A percentile compares a stretch with the other conserved stretches of the same genome.
Evolutionary conservation across 257 asterid genomes (phyloP).

Genomic region (Haberlea rhodopensis): DNA sequence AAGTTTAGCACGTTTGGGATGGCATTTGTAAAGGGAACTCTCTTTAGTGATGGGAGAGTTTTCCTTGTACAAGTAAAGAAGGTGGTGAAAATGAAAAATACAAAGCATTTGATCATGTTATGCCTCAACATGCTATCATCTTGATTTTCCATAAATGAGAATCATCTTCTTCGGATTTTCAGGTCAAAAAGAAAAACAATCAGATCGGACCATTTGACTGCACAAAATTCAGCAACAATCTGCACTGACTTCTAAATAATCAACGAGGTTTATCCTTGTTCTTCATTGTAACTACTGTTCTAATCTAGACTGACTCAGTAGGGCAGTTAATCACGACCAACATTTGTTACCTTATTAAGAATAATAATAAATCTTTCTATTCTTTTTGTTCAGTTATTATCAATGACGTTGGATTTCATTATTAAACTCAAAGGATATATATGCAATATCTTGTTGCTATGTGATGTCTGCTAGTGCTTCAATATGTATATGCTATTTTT

Average conservation of each 20-base stretch:
- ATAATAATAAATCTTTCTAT: conserved; percentile 19
- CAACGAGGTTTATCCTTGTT: conserved; percentile 35
- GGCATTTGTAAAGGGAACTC: not conserved
- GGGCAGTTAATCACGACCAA: conserved; percentile 6
- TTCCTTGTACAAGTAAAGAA: not conserved
- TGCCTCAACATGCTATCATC: not conserved
- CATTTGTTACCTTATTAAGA: conserved; percentile 7
- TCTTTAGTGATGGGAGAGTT: not conserved
- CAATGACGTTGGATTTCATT: not conserved
- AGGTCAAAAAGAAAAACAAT: conserved; percentile 75
- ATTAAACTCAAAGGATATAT: not conserved
- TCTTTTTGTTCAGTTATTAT: not conserved
- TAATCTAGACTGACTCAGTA: conserved; percentile 27
- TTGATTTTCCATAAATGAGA: conserved; percentile 10
- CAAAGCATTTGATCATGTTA: not conserved
- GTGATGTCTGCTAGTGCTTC: not conserved
- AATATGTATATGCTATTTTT: not conserved
- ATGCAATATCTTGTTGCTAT: not conserved
- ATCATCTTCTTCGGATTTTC: conserved; percentile 33
- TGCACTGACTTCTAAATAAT: conserved; percentile 36
- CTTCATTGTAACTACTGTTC: conserved; percentile 26
- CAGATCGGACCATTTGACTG: conserved; percentile 86
- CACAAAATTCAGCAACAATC: conserved; percentile 56
- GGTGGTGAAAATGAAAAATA: not conserved
- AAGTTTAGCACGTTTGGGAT: not conserved